Conservation (phyloP, 768 basidiomycete species). For the Serendipita sp. region DNA sequence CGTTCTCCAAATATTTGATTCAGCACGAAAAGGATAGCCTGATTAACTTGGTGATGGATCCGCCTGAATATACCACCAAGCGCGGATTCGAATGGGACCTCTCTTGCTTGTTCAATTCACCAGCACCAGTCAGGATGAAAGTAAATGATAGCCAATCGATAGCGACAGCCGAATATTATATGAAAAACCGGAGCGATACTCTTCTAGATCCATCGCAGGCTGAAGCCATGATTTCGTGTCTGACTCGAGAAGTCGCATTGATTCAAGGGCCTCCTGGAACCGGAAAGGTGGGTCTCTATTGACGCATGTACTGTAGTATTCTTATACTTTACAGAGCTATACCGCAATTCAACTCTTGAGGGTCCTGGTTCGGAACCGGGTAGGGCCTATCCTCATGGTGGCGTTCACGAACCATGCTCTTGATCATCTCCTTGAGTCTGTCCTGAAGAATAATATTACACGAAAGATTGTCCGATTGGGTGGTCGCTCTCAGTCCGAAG, state of each 20-base stretch:
- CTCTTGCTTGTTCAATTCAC: constrained; percentile 30
- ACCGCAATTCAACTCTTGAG: constrained; percentile 55
- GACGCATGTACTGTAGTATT: neutral
- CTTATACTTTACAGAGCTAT: constrained; percentile 29
- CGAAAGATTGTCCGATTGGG: constrained; percentile 50
- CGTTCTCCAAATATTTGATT: constrained; percentile 30
- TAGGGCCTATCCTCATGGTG: constrained; percentile 39
- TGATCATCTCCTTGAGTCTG: constrained; percentile 50
- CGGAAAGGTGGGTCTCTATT: constrained; percentile 37
- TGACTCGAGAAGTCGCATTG: constrained; percentile 43
- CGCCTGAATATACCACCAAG: constrained; percentile 37
- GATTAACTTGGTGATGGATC: constrained; percentile 19
- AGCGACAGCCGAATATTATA: constrained; percentile 26
- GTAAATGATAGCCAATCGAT: constrained; percentile 29
- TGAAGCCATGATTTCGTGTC: constrained; percentile 44
- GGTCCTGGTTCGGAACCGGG: constrained; percentile 35
- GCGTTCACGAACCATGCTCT: constrained; percentile 69
- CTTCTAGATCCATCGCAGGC: constrained; percentile 55
- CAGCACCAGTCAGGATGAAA: constrained; percentile 21
- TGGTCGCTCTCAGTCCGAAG: constrained; percentile 41
- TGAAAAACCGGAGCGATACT: constrained; percentile 25
- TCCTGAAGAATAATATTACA: constrained; percentile 51
- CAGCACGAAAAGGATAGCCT: neutral
- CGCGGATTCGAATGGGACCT: constrained; percentile 45
- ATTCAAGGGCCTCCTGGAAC: constrained; percentile 79